Evolutionary conservation across 257 asterid genomes (phyloP), one percentile per base, ranked within the genome.

Genomic region (Fraxinus anomala): DNA sequence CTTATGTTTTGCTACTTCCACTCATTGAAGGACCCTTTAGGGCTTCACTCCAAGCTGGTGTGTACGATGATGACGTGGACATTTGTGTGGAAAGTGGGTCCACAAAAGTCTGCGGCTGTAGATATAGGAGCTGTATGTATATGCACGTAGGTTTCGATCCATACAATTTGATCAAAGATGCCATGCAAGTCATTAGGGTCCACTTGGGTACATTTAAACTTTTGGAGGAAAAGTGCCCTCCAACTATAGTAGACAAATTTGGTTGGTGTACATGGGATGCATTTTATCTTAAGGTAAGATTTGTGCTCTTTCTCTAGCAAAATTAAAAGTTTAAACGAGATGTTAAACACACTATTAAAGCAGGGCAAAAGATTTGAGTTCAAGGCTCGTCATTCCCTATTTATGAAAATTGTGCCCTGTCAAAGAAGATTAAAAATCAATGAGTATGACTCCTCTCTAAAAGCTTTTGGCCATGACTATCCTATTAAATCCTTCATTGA

Each of bases 211-310:
- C 71, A 63, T 81, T 81, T 68, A 76, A 47, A 56, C 84, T 81
- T 72, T 63, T 81, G 8, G 84, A 81, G 44, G 81, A 81, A 31
- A 81, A 81, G 61, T 40, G 65, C 9, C 84, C 81, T 11, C 81
- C 78, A 21, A 70, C 70, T 30, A 71, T 81, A 33, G 66, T 81
- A 4, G 75, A 81, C 36, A 81, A 81, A 77, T 81, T 76, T 51
- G 83, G 83, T 3, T 80, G 83, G 83, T 80, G 83, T 67, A 80
- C 83, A n/a, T 80, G 80, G 83, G 83, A 76, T 65, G 80, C 83
- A 21, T 80, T 80, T 76, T 79, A 79, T 24, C 74, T 79, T 0
- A 79, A 63, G 21, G 56, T 47, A 47, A 39, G 47, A 39, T 39
- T 39, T 36, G 37, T 36, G 1, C 39, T 36, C 39, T 36, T 36